phyloP scores from a whole-genome alignment of 805 yeast species.

The Helenozyma rhizophorensis region DNA sequence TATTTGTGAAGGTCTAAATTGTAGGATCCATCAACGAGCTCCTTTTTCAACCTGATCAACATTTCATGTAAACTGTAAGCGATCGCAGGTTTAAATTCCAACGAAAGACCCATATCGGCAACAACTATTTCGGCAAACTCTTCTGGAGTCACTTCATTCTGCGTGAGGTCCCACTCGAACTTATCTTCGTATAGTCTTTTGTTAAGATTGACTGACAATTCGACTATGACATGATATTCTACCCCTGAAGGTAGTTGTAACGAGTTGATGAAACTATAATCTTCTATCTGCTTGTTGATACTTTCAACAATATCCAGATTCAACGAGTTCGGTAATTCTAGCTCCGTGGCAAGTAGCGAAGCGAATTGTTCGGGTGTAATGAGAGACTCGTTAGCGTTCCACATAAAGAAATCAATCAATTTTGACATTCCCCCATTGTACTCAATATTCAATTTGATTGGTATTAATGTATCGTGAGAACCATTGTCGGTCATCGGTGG shows the following conservation, averaged over 20 bases:
- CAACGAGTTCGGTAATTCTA: slow-evolving; percentile 68
- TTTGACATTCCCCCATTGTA: slow-evolving; percentile 44
- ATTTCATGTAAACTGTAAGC: slow-evolving; percentile 84
- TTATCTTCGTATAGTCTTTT: slow-evolving; percentile 84
- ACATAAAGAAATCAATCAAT: slow-evolving; percentile 63
- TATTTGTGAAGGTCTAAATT: slow-evolving; percentile 40
- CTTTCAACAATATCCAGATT: slow-evolving; percentile 63
- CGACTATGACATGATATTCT: slow-evolving; percentile 72
- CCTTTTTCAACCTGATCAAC: slow-evolving; percentile 70
- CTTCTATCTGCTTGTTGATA: slow-evolving; percentile 77
- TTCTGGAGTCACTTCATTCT: slow-evolving; percentile 65
- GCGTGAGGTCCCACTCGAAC: slow-evolving; percentile 85
- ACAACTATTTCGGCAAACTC: slow-evolving; percentile 78
- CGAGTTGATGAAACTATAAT: slow-evolving; percentile 57
- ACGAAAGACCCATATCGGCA: slow-evolving; percentile 73
- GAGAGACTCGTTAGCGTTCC: slow-evolving; percentile 65
- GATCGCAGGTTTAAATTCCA: slow-evolving; percentile 87
- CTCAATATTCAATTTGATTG: slow-evolving; percentile 61
- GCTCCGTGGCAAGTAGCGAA: slow-evolving; percentile 69
- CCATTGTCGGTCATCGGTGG: neutral
- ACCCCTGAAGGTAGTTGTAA: slow-evolving; percentile 55
- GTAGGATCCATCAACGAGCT: slow-evolving; percentile 60
- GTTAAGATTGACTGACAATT: slow-evolving; percentile 76
- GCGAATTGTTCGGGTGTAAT: slow-evolving; percentile 76
- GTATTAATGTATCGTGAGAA: slow-evolving; percentile 46